phyloP scores from a whole-genome alignment of 2,329 filamentous ascomycete genomes.

The Septoria linicola region DNA sequence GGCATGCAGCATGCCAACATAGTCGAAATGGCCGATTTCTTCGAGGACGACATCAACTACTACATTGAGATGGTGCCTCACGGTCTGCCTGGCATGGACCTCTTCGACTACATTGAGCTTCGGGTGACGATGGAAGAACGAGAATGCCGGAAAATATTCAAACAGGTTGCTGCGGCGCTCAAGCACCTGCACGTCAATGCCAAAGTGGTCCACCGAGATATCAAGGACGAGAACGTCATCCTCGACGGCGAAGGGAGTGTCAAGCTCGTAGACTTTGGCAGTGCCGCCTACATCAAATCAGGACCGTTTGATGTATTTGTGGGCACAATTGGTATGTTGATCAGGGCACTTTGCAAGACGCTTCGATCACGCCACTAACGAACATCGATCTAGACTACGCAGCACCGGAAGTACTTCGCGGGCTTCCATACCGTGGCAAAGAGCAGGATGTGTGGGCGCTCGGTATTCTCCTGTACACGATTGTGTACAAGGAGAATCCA shows the following conservation, averaged over 20 bases:
- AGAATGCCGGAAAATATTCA: conserved; percentile 92
- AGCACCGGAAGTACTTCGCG: conserved; percentile 93
- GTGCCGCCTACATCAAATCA: conserved; percentile 96
- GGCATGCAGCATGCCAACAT: conserved; percentile 64
- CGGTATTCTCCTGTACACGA: conserved; percentile 94
- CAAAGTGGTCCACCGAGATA: conserved; percentile 91
- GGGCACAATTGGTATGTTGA: conserved; percentile 82
- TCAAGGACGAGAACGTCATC: conserved; percentile 98
- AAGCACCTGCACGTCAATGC: conserved; percentile 90
- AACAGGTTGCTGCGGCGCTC: conserved; percentile 84
- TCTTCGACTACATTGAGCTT: conserved; percentile 98
- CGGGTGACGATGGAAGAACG: conserved; percentile 93
- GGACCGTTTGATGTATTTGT: conserved; percentile 99
- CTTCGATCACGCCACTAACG: conserved; percentile 2
- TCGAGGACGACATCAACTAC: conserved; percentile 83
- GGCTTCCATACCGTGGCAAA: conserved; percentile 87
- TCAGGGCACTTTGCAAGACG: not conserved
- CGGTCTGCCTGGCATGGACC: conserved; percentile 92
- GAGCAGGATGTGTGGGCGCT: conserved; percentile 98
- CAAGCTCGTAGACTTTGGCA: conserved; percentile 97
- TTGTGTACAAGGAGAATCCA: conserved; percentile 98
- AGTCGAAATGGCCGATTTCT: conserved; percentile 68
- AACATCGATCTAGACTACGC: conserved; percentile 72
- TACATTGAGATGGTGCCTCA: conserved; percentile 99
- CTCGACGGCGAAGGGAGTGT: conserved; percentile 93